A percentile compares a stretch with the other conserved stretches of the same genome.
Conservation (phyloP, 106 monocot species). For the Dendrobium nobile region DNA sequence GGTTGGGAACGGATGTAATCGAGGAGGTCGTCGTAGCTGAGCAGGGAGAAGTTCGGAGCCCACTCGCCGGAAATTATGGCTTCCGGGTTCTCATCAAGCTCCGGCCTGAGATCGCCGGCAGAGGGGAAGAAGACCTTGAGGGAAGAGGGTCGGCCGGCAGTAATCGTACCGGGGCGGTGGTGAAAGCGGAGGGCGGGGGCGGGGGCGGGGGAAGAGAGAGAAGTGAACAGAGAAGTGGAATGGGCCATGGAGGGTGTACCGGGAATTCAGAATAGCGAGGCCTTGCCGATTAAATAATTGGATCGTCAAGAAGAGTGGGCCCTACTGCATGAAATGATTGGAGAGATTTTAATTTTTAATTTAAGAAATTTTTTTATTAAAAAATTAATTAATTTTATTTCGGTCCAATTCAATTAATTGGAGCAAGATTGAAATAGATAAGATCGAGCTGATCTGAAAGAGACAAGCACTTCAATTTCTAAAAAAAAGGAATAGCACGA, state of each 20-base stretch:
- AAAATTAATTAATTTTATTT: no score
- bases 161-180: neutral
- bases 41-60: slow-evolving; percentile 71
- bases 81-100: slow-evolving; percentile 57
- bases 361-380: no score
- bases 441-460: no score
- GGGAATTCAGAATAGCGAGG: neutral
- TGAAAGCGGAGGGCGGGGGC: neutral
- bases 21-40: slow-evolving; percentile 62
- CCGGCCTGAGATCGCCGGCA: slow-evolving; percentile 24
- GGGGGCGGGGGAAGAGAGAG: neutral
- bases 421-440: no score
- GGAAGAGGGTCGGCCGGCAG: neutral
- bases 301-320: neutral
- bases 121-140: slow-evolving; percentile 20
- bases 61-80: slow-evolving; percentile 75
- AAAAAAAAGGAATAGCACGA: no score
- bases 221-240: neutral
- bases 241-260: neutral
- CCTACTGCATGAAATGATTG: no score
- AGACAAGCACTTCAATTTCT: no score
- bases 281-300: neutral
- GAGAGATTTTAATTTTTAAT: no score
- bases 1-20: slow-evolving; percentile 31
- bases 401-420: no score